Evolutionary conservation across 176 grass and related monocot species (phyloP).

Genomic region (Pharus latifolius): DNA sequence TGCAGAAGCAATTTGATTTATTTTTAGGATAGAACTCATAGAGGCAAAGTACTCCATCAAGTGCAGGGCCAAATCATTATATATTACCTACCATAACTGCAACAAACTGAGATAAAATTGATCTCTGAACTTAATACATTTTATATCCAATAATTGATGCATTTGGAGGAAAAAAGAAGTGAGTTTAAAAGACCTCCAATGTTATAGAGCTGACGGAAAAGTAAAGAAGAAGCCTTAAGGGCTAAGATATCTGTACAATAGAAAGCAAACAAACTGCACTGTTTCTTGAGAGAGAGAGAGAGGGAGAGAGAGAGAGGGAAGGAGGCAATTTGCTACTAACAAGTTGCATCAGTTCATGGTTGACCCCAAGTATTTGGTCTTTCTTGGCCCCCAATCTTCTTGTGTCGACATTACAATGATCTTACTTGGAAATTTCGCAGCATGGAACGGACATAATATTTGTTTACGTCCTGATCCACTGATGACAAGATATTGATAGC

Average conservation of each 20-base stretch:
- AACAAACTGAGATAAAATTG: no score
- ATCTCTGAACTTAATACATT: background rate
- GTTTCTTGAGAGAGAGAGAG: background rate
- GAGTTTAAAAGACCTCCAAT: background rate
- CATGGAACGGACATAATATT: conserved; percentile 3
- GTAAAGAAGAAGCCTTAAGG: background rate
- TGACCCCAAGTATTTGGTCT: conserved; percentile 21
- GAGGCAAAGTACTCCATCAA: no score
- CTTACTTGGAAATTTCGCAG: background rate
- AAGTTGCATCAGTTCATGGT: conserved; percentile 1
- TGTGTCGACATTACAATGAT: background rate
- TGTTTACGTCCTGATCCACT: conserved; percentile 3
- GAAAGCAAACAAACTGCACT: background rate
- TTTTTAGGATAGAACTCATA: no score
- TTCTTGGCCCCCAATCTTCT: conserved; percentile 20
- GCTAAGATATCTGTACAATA: background rate
- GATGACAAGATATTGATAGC: background rate
- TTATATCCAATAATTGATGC: background rate
- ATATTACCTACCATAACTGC: no score
- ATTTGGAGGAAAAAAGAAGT: background rate
- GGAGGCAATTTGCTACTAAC: conserved; percentile 3
- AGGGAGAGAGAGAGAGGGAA: background rate
- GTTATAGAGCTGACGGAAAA: background rate
- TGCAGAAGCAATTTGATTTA: no score
- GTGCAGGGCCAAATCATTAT: no score